These are phyloP conservation scores for Quercus cerris DNA, from an alignment of 306 rosid species.

Conservation along the genomic window DNA sequence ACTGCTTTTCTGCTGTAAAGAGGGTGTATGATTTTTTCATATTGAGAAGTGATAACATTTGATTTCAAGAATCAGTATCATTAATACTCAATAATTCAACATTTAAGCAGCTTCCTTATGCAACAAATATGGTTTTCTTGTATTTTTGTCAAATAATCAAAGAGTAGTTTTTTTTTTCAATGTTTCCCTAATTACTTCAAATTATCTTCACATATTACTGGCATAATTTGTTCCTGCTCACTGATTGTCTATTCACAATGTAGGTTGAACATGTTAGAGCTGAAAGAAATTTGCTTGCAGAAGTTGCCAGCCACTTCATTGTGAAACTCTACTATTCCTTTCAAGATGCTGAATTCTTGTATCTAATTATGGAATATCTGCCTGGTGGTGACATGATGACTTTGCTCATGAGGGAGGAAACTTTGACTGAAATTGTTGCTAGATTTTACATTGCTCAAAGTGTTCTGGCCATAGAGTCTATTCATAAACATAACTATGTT, in stretches of 20 bases:
- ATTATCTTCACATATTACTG: background rate
- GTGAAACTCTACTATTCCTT: slow-evolving; percentile 93
- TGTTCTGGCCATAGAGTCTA: slow-evolving; percentile 82
- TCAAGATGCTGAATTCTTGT: slow-evolving; percentile 80
- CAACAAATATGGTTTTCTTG: background rate
- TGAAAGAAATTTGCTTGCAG: slow-evolving; percentile 90
- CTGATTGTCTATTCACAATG: slow-evolving; percentile 3
- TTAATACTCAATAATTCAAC: background rate
- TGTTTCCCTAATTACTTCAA: background rate
- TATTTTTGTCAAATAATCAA: background rate
- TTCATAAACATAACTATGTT: slow-evolving; percentile 70
- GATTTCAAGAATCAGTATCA: background rate
- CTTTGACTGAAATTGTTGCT: slow-evolving; percentile 90
- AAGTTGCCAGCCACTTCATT: slow-evolving; percentile 87
- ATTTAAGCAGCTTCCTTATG: background rate
- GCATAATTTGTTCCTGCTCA: background rate
- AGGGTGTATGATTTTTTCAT: background rate
- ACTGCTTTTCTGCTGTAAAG: background rate
- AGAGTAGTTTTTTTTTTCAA: background rate
- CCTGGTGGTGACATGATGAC: slow-evolving; percentile 99
- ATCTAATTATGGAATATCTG: slow-evolving; percentile 89
- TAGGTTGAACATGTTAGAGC: slow-evolving; percentile 79
- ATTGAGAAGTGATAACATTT: background rate
- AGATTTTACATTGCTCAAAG: slow-evolving; percentile 65
- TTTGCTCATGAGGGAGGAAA: slow-evolving; percentile 86